Conservation (phyloP, 2,329 filamentous ascomycete genomes). For the Ophiocordyceps sinensis region DNA sequence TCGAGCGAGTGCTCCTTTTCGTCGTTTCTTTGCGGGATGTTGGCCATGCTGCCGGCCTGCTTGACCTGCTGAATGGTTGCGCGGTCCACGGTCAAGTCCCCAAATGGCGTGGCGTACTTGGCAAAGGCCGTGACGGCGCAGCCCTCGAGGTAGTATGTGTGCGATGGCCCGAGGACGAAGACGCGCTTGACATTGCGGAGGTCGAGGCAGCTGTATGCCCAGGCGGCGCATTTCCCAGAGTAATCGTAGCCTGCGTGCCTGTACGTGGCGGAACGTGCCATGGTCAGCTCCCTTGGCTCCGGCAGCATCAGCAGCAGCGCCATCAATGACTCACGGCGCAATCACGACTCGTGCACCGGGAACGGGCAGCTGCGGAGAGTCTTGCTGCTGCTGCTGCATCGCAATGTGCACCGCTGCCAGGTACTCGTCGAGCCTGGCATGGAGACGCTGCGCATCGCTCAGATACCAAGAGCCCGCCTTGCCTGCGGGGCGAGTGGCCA, state of each 20-base stretch:
- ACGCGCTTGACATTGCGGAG: slow-evolving; percentile 70
- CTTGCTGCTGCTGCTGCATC: slow-evolving; percentile 20
- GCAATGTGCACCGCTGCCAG: slow-evolving; percentile 55
- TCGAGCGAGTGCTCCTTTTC: slow-evolving; percentile 84
- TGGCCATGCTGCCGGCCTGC: slow-evolving; percentile 16
- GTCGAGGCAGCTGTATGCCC: slow-evolving; percentile 84
- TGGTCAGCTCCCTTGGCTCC: not conserved
- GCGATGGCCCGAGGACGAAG: slow-evolving; percentile 86
- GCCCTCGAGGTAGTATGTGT: slow-evolving; percentile 66
- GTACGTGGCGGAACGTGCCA: not conserved
- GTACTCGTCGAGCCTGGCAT: slow-evolving; percentile 57
- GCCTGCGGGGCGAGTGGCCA: slow-evolving; percentile 31
- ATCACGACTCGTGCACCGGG: slow-evolving; percentile 72
- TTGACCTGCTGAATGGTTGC: slow-evolving; percentile 36
- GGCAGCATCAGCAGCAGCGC: not conserved
- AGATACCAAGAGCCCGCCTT: slow-evolving; percentile 89
- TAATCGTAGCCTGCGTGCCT: slow-evolving; percentile 92
- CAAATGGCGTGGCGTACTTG: slow-evolving; percentile 61
- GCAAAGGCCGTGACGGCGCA: slow-evolving; percentile 63
- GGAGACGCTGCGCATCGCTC: slow-evolving; percentile 42
- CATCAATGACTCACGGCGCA: slow-evolving; percentile 58
- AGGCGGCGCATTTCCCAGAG: slow-evolving; percentile 83
- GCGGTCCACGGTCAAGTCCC: slow-evolving; percentile 51
- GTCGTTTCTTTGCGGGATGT: slow-evolving; percentile 54
- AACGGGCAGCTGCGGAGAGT: slow-evolving; percentile 62